Base-by-base conservation (phyloP, 768 basidiomycete species). In the Pholiota conissans region DNA sequence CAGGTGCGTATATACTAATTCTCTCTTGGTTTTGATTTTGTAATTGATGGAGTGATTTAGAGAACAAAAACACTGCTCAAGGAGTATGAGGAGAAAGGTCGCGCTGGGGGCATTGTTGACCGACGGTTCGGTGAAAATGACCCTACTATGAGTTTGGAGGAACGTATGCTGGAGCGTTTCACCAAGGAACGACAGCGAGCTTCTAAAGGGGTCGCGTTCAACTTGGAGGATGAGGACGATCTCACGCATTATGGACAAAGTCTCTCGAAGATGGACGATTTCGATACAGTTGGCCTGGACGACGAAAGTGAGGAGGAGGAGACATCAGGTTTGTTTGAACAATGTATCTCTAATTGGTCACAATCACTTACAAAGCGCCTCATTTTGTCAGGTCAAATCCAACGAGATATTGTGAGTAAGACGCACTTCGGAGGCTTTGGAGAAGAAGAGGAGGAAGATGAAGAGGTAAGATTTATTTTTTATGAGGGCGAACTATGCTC, bases 61-160 rank as follows among this genome's bases (percentile, higher is more conserved):
- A 79, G 96, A 48, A 92, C 90, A 71, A 89, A 89, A 77, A 90
- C 87, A 0, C 76, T 99, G 22, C 73, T 98, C 53, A 95, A 94
- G 59, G 95, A 98, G 74, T 89, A 86, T 52, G 84, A 93, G 59
- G 84, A 90, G 49, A 89, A 86, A 62, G 86, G 84, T 48, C 89
- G 86, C 61, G 86, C 90, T 9, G 95, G 95, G 5, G 92, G 95
- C 5, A 87, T 99, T 57, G 76, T 95, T 56, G 97, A 99, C 73
- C 84, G 93, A 51, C 89, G 97, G 18, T 98, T 98, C 68, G 97
- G 97, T 74, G 97, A 99, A 82, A 88, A 92, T 68, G 87, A 98
- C 60, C 87, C 95, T 1, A 82, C 86, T 9, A 86, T 98, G 83
- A 88, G 91, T n/a, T 78, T 94, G 29, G 97, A 99, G 70, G 96